Percentiles rank a stretch among this genome's conserved stretches.
Conservation (phyloP, 1,284 basidiomycete species). For the Volvariella surrecta region DNA sequence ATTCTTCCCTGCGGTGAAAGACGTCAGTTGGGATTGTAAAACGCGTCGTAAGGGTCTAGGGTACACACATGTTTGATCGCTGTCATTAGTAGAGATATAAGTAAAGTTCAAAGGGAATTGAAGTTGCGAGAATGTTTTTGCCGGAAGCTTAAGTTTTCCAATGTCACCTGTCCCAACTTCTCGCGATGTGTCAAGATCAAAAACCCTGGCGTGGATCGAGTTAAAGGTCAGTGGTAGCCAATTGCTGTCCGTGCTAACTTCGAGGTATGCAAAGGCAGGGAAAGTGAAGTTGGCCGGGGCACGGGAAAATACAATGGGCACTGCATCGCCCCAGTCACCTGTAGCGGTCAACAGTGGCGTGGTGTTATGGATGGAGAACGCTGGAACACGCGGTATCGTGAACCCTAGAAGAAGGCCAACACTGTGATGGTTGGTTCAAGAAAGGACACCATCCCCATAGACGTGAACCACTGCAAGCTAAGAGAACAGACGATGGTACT, state of each 20-base stretch:
- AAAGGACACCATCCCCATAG: too few relatives aligned
- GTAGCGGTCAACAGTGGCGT: conserved; percentile 54
- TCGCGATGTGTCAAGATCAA: conserved; percentile 53
- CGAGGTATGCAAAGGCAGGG: conserved; percentile 61
- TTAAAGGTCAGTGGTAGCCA: conserved; percentile 70
- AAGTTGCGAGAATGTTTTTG: conserved; percentile 54
- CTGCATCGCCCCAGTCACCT: conserved; percentile 39
- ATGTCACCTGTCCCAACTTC: conserved; percentile 61
- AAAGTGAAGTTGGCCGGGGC: conserved; percentile 83
- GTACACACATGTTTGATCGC: conserved; percentile 72
- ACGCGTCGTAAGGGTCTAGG: conserved; percentile 1
- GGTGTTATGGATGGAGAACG: conserved; percentile 49
- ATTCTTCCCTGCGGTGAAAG: conserved; percentile 44
- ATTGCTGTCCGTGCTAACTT: conserved; percentile 64
- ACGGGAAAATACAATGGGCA: conserved; percentile 59
- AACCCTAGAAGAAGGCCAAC: conserved; percentile 65
- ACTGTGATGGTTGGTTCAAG: too few relatives aligned
- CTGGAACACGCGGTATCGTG: conserved; percentile 72
- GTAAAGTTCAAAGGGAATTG: conserved; percentile 72
- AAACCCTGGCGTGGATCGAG: conserved; percentile 55
- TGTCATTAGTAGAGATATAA: conserved; percentile 72
- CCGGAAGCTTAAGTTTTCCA: conserved; percentile 47
- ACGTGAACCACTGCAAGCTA: conserved; percentile 4
- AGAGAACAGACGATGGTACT: conserved; percentile 23
- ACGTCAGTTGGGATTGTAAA: conserved; percentile 3